Percentiles rank a stretch among this genome's conserved stretches.
Evolutionary conservation across 78 protist genomes (phyloP).

Genomic region (Capsaspora owczarzaki): DNA sequence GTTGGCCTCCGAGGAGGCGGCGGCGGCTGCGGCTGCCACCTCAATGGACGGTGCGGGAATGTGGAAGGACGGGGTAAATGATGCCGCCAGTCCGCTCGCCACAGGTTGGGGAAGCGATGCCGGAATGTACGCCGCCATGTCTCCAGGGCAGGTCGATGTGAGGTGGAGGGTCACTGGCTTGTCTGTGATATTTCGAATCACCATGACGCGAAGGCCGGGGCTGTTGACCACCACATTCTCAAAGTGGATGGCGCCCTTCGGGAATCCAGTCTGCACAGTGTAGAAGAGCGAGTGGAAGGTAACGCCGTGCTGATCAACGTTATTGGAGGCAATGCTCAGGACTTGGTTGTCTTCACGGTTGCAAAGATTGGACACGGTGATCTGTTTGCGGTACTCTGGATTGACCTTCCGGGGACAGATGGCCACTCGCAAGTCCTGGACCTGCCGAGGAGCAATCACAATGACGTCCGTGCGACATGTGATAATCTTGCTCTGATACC

Average conservation of each 20-base stretch:
- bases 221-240: constrained; percentile 52
- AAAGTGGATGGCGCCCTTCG: constrained; percentile 36
- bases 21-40: too few species aligned
- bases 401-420: constrained; percentile 52
- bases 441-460: constrained; percentile 37
- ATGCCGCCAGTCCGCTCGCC: too few species aligned
- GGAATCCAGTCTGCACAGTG: constrained; percentile 27
- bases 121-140: too few species aligned
- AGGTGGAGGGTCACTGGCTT: not conserved
- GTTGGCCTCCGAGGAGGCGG: too few species aligned
- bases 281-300: constrained; percentile 53
- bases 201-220: constrained; percentile 25
- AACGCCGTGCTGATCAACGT: constrained; percentile 50
- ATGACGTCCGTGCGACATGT: not conserved
- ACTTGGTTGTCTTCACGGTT: constrained; percentile 32
- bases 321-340: constrained; percentile 51
- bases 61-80: too few species aligned
- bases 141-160: not conserved
- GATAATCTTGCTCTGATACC: constrained; percentile 17
- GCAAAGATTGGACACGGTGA: constrained; percentile 40
- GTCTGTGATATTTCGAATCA: not conserved
- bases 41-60: too few species aligned
- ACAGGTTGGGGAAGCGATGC: too few species aligned
- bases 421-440: constrained; percentile 27
- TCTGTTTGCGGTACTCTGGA: constrained; percentile 63